phyloP scores from a whole-genome alignment of 1,139 yeast genomes.

The Geotrichum candidum region DNA sequence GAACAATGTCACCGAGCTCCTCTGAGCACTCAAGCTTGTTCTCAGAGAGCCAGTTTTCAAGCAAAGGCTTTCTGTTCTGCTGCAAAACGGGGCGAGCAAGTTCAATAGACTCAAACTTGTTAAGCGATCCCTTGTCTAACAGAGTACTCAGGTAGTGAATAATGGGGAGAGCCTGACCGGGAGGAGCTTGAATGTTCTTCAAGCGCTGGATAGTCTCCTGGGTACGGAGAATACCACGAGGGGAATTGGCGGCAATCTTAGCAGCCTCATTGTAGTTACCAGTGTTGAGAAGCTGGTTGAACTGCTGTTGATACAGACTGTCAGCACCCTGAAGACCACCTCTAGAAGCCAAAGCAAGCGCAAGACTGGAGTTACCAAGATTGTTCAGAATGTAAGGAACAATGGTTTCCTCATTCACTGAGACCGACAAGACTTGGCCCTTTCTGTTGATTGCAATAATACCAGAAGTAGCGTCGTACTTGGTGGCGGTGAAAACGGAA shows the following conservation, averaged over 20 bases:
- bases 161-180: slow-evolving; percentile 93
- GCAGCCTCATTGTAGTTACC: slow-evolving; percentile 94
- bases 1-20: slow-evolving; percentile 93
- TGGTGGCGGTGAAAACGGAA: slow-evolving; percentile 86
- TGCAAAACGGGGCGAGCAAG: slow-evolving; percentile 93
- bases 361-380: slow-evolving; percentile 79
- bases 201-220: slow-evolving; percentile 91
- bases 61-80: slow-evolving; percentile 88
- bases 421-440: slow-evolving; percentile 93
- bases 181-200: slow-evolving; percentile 88
- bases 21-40: slow-evolving; percentile 91
- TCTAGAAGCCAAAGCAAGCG: slow-evolving; percentile 83
- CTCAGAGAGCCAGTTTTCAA: slow-evolving; percentile 95
- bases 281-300: slow-evolving; percentile 72
- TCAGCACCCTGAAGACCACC: slow-evolving; percentile 98
- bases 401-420: slow-evolving; percentile 75
- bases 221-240: slow-evolving; percentile 74
- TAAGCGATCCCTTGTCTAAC: slow-evolving; percentile 87
- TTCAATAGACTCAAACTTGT: slow-evolving; percentile 90
- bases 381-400: slow-evolving; percentile 87
- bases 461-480: slow-evolving; percentile 67
- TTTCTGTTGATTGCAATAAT: slow-evolving; percentile 88
- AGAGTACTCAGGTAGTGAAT: slow-evolving; percentile 88
- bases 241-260: slow-evolving; percentile 93
- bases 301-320: slow-evolving; percentile 82